Percentiles rank a stretch among this genome's conserved stretches.
These are phyloP conservation scores for Oryza punctata DNA, from an alignment of 176 grass and related monocot genomes.

Conservation along the genomic window DNA sequence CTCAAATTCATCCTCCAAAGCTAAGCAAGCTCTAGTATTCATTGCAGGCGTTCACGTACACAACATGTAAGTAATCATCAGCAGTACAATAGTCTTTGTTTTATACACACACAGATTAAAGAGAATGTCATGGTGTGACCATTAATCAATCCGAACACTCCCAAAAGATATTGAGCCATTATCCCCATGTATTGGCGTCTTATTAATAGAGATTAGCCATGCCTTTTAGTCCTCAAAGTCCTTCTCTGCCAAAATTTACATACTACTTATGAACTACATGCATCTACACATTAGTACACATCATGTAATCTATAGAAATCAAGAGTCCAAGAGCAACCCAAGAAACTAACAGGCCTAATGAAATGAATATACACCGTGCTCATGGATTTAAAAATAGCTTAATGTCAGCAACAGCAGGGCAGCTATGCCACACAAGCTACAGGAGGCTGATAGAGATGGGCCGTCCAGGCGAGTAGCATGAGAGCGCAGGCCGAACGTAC, in stretches of 20 bases:
- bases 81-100: not conserved
- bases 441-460: no score
- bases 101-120: not conserved
- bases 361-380: not conserved
- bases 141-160: conserved; percentile 90
- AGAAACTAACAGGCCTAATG: not conserved
- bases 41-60: conserved; percentile 80
- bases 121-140: conserved; percentile 17
- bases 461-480: no score
- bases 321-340: not conserved
- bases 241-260: conserved; percentile 63
- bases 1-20: conserved; percentile 76
- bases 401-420: no score
- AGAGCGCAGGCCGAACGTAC: no score
- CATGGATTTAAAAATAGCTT: not conserved
- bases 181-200: conserved; percentile 87
- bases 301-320: not conserved
- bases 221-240: conserved; percentile 85
- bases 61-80: conserved; percentile 25
- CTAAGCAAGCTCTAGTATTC: conserved; percentile 83
- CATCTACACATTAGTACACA: not conserved
- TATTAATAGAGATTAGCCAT: conserved; percentile 84
- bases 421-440: no score
- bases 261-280: not conserved
- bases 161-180: conserved; percentile 87